These are phyloP conservation scores for Colletotrichum tropicale DNA, from an alignment of 2,329 filamentous ascomycete species.

Conservation along the genomic window DNA sequence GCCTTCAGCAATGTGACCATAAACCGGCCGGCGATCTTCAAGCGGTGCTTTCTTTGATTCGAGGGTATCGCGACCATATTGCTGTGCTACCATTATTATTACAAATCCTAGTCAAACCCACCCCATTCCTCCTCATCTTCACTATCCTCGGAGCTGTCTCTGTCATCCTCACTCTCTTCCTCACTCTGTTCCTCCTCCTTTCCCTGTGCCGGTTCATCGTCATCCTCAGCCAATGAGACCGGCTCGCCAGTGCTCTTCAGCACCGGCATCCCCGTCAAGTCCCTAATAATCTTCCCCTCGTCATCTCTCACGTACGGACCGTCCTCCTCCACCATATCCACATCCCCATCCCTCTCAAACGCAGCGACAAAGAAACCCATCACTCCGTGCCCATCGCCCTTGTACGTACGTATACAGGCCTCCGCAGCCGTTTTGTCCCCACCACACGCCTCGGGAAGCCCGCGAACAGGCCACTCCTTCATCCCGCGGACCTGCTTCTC, in stretches of 20 bases:
- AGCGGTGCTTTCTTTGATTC: not conserved
- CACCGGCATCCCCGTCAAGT: slow-evolving; percentile 42
- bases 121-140: slow-evolving; percentile 28
- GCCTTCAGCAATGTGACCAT: not conserved
- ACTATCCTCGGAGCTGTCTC: slow-evolving; percentile 19
- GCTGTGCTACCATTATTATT: not conserved
- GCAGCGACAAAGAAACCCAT: slow-evolving; percentile 97
- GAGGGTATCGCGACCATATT: not conserved
- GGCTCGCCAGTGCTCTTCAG: slow-evolving; percentile 37
- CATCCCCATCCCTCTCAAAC: slow-evolving; percentile 69
- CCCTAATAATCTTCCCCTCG: slow-evolving; percentile 54
- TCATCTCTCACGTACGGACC: slow-evolving; percentile 61
- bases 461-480: slow-evolving; percentile 74
- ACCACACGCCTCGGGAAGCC: slow-evolving; percentile 51
- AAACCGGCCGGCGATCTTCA: fast-evolving
- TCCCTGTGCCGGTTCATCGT: slow-evolving; percentile 1
- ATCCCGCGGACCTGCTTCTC: slow-evolving; percentile 79
- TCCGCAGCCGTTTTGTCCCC: slow-evolving; percentile 65
- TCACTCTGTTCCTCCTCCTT: not conserved
- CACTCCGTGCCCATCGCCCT: slow-evolving; percentile 80
- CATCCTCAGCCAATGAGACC: slow-evolving; percentile 26
- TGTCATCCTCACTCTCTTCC: slow-evolving; percentile 7
- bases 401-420: slow-evolving; percentile 81
- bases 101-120: slow-evolving; percentile 22
- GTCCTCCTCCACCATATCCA: slow-evolving; percentile 31